A percentile compares a stretch with the other conserved stretches of the same genome.
Evolutionary conservation across 2,329 filamentous ascomycete species (phyloP).

Genomic region (Bipolaris cookei): DNA sequence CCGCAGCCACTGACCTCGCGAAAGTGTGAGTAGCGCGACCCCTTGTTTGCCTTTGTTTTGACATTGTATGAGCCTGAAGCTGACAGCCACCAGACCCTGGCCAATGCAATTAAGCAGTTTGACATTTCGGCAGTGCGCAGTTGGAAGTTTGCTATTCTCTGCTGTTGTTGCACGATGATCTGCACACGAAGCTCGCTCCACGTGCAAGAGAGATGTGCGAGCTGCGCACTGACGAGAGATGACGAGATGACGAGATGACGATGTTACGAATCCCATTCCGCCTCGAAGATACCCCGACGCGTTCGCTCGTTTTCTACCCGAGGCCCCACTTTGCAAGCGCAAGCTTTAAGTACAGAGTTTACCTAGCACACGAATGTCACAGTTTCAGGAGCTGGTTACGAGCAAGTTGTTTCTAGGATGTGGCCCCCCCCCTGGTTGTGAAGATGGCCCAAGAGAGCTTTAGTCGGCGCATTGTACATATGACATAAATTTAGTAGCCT

Average conservation of each 20-base stretch:
- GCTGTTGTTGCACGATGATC: constrained; percentile 14
- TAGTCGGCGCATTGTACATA: constrained; percentile 10
- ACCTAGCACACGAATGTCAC: background rate
- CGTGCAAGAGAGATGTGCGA: background rate
- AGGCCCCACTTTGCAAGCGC: constrained; percentile 4
- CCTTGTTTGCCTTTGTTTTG: background rate
- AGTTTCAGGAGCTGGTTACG: background rate
- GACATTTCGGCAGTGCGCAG: constrained; percentile 1
- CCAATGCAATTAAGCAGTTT: constrained; percentile 41
- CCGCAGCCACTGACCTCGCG: constrained; percentile 52
- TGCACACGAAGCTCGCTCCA: constrained; percentile 27
- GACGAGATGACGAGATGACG: constrained; percentile 18
- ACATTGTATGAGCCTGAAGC: constrained; percentile 8
- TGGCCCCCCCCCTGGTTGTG: too few relatives aligned
- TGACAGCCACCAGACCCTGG: constrained; percentile 38
- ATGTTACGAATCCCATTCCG: constrained; percentile 30
- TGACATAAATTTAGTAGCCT: constrained; percentile 6
- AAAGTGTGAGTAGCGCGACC: constrained; percentile 44
- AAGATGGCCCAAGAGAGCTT: too few relatives aligned
- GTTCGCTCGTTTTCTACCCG: constrained; percentile 27
- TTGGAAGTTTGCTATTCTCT: constrained; percentile 15
- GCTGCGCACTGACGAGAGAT: constrained; percentile 1
- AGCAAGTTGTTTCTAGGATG: background rate
- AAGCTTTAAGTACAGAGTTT: background rate
- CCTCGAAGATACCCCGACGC: constrained; percentile 36